Base-by-base conservation (phyloP, 2,329 filamentous ascomycete species). In the Didymella glomerata region DNA sequence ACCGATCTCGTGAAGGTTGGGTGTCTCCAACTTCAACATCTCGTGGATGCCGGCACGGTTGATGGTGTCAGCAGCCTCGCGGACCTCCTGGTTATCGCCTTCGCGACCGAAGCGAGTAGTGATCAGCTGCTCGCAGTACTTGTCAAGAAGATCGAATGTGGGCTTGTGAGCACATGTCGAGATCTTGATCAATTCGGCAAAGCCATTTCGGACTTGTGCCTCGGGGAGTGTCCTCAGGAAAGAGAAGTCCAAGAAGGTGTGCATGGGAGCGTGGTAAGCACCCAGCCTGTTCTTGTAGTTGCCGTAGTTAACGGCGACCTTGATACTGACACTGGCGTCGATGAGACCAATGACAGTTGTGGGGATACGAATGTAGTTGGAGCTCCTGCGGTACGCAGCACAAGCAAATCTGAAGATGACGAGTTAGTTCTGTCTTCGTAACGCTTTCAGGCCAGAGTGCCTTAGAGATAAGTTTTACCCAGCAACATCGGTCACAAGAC, bases 251-350 rank as follows among this genome's bases (percentile, higher is more conserved):
- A 91, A 83, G 79, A 91, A 90, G 0, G 89, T 91, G 71, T 89
- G 86, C 47, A 86, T 82, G 0, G 89, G 89, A 0, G 89, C 88
- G 69, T 91, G 89, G 72, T 91, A 91, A 4, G 88, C 89, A 27
- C 88, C 88, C 0, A 91, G 83, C 13, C 88, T 83, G 78, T 91
- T 91, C 82, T 91, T 91, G 81, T 90, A 90, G 74, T 88, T 86
- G 72, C 87, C 88, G 68, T 91, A 90, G 79, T 91, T 91, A 68
- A 91, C 88, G 13, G 87, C 89, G n/a, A 91, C 89, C 73, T 91
- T 91, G 81, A 91, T 91, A 34, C 86, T 89, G 49, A 91, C 89
- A 18, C 87, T 90, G 3, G 89, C 89, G 70, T 92, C 89, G 60
- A 91, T 91, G 47, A 92, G 81, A 10, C 89, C 89, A 69, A 92